Base-by-base conservation (phyloP, 495 filamentous ascomycete species). In the Aspergillus biplanus region DNA sequence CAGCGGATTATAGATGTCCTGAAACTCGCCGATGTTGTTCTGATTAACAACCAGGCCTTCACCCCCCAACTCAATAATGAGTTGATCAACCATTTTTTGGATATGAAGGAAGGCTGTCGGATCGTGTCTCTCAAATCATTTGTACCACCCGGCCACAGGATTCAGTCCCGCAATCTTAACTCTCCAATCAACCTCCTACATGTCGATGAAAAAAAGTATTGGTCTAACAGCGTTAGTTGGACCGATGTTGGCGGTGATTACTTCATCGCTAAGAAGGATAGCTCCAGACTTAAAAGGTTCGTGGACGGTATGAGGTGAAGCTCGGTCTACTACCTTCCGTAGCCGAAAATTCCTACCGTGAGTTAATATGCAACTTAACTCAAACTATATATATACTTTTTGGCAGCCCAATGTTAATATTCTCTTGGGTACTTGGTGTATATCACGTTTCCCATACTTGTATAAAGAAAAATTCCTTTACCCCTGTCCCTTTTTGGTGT, bases 21-120 rank as follows among this genome's bases (percentile, higher is more conserved):
- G 33, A 88, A 90, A 71, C 84, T 87, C 52, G 93, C 94, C 3
- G 95, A 99, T 73, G 92, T 97, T 32, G 85, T 99, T 27, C 83
- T 99, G 34, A 93, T 98, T 65, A 99, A 99, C 79, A 99, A 98
- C 75, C 91, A 98, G 76, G 95, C 90, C 21, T 99, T 99, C 73
- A 91, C 87, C 12, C 87, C 92, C 5, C 83, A 87, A 49, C 84
- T 97, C 59, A 99, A 98, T 76, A 89, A 90, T 69, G 84, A 88
- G 65, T 83, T 99, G 57, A 87, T 92, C 65, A 88, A 90, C 65
- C 90, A 97, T 78, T 99, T 99, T 71, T 75, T 99, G 63, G 95
- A 99, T 71, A 83, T 97, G 67, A 97, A 97, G 75, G 87, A 92
- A 54, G 96, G 96, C 33, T 90, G 90, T 71, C 87, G 90, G 73